A percentile compares a stretch with the other conserved stretches of the same genome.
These are phyloP conservation scores for Colletotrichum gigasporum DNA, from an alignment of 2,329 filamentous ascomycete species.

Conservation along the genomic window DNA sequence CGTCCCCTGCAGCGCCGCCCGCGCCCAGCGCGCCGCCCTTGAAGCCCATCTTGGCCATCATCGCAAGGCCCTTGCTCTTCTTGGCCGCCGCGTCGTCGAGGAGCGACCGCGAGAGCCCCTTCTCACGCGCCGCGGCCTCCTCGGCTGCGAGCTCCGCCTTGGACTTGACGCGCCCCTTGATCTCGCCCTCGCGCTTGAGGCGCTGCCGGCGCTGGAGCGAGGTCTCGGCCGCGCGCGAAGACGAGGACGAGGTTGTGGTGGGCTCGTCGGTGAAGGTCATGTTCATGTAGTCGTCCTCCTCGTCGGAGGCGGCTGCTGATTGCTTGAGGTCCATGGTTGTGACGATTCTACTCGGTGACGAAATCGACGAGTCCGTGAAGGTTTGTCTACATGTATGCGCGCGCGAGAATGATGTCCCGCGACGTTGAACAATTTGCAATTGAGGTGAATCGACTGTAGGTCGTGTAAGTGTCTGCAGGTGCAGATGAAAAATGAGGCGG, in stretches of 20 bases:
- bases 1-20: conserved; percentile 57
- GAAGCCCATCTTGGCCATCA: conserved; percentile 98
- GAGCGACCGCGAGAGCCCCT: conserved; percentile 78
- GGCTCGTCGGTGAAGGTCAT: conserved; percentile 87
- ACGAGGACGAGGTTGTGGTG: conserved; percentile 60
- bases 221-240: conserved; percentile 47
- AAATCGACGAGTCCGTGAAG: too few species aligned
- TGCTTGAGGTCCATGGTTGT: conserved; percentile 12
- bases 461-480: too few species aligned
- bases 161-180: conserved; percentile 75
- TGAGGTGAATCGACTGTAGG: too few species aligned
- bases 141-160: conserved; percentile 85
- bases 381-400: too few species aligned
- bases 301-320: conserved; percentile 54
- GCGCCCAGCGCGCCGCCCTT: conserved; percentile 80
- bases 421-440: too few species aligned
- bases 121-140: conserved; percentile 76
- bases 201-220: conserved; percentile 64
- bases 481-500: too few species aligned
- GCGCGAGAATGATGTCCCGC: too few species aligned
- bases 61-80: conserved; percentile 86
- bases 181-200: conserved; percentile 71
- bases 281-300: conserved; percentile 96
- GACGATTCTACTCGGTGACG: too few species aligned
- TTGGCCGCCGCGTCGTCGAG: conserved; percentile 65